Evolutionary conservation across 768 basidiomycete genomes (phyloP).

Genomic region (Collybia nuda): DNA sequence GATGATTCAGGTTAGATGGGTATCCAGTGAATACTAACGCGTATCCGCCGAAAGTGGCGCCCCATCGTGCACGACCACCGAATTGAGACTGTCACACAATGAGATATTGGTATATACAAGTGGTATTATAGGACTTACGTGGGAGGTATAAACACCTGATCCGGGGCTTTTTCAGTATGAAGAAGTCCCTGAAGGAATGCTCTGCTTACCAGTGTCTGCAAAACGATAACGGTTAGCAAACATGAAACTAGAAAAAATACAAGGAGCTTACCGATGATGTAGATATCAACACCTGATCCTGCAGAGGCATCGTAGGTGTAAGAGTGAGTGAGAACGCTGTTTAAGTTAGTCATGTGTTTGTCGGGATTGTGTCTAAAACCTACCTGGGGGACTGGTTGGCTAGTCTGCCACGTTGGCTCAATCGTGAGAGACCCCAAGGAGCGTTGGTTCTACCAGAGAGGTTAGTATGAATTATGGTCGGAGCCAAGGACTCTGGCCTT

Average conservation of each 20-base stretch:
- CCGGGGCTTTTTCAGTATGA: not conserved
- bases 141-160: constrained; percentile 5
- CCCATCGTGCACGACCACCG: constrained; percentile 39
- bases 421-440: constrained; percentile 29
- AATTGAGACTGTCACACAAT: constrained; percentile 27
- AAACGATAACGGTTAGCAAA: not conserved
- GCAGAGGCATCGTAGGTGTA: constrained; percentile 13
- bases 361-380: not conserved
- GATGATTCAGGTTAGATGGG: too few species aligned
- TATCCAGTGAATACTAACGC: not conserved
- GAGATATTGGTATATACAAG: not conserved
- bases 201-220: constrained; percentile 19
- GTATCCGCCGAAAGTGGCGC: constrained; percentile 29
- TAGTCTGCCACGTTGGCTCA: constrained; percentile 18
- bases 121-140: constrained; percentile 1
- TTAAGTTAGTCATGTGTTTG: not conserved
- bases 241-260: not conserved
- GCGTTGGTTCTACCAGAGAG: constrained; percentile 20
- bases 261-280: constrained; percentile 32
- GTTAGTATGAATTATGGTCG: not conserved
- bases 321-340: constrained; percentile 9
- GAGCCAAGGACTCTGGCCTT: not conserved
- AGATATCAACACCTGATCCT: constrained; percentile 25
- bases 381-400: constrained; percentile 12
- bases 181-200: not conserved